Evolutionary conservation across 2,329 filamentous ascomycete genomes (phyloP), one percentile per base, ranked within the genome.

Genomic region (Arachnopeziza araneosa): DNA sequence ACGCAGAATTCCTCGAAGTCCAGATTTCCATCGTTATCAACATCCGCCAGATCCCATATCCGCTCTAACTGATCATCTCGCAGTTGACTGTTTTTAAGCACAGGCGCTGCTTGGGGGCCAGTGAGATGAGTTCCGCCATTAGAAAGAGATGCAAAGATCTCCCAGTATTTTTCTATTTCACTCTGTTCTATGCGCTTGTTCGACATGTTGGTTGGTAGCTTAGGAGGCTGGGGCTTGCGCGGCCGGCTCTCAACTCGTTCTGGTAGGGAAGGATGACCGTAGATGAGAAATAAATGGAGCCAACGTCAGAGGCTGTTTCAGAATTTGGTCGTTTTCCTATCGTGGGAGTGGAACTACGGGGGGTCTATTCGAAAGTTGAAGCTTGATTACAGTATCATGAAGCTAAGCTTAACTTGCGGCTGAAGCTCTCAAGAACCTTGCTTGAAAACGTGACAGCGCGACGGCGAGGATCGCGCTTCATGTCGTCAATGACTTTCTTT

Each of bases 1-100:
- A 99, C 95, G 75, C 95, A 99, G 75, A 99, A 99, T 80, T 99
- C 95, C 78, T 99, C 95, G 79, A 99, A 99, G 77, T 99, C 95
- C 58, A 99, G 81, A 76, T 96, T 96, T 64, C 95, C 95, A 78
- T 99, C 95, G 69, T 93, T 93, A 76, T 99, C 95, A 63, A 99
- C 91, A 74, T 99, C 95, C 60, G 95, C 91, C 64, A 99, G 82
- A 72, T 99, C 95, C 95, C 95, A 99, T 64, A 99, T 91, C 69
- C 87, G 85, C 78, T 98, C 95, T n/a, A 99, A 87, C 78, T 99
- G 93, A 71, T 88, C 85, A 74, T 90, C 87, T 64, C 83, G 80
- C 63, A 91, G 78, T 68, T 86, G 85, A 65, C 83, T 87, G 79
- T 90, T 90, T 75, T 89, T 88, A 70, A 91, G 80, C 30, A 90